These are phyloP conservation scores for Acidiella bohemica DNA, from an alignment of 495 filamentous ascomycete species.

Conservation along the genomic window DNA sequence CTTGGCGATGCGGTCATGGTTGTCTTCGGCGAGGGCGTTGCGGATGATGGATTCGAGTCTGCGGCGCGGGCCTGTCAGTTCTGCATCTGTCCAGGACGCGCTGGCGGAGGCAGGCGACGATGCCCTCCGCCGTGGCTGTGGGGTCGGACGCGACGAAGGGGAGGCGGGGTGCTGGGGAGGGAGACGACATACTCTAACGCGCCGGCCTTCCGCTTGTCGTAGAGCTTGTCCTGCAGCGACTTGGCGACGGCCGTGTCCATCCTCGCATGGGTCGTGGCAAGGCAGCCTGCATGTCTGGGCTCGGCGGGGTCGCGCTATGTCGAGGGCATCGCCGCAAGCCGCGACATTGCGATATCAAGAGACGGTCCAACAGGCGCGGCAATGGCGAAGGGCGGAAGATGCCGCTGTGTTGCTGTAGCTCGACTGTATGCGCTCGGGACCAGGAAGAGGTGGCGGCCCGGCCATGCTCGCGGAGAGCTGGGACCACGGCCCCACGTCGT, in stretches of 20 bases:
- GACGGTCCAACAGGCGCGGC: too few relatives aligned
- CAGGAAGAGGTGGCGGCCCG: too few relatives aligned
- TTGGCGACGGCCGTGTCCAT: conserved; percentile 5
- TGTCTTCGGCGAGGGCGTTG: conserved; percentile 60
- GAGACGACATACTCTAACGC: conserved; percentile 71
- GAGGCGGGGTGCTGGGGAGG: neutral
- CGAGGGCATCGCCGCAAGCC: neutral
- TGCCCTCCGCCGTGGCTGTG: neutral
- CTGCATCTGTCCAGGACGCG: too few relatives aligned
- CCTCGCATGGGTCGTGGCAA: too few relatives aligned
- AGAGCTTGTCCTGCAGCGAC: conserved; percentile 85
- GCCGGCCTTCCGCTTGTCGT: conserved; percentile 91
- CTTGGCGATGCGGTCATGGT: conserved; percentile 62
- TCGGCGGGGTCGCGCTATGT: neutral
- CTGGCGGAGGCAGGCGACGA: conserved; percentile 11
- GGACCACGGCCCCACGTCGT: too few relatives aligned
- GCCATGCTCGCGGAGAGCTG: too few relatives aligned
- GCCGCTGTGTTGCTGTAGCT: too few relatives aligned
- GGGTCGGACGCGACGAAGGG: too few relatives aligned
- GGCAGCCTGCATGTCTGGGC: neutral
- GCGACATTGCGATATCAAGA: neutral
- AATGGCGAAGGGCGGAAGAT: too few relatives aligned
- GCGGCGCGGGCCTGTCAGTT: conserved; percentile 7
- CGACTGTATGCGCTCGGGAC: too few relatives aligned
- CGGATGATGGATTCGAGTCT: conserved; percentile 87